Conservation (phyloP, 1,284 basidiomycete genomes). For the Amylostereum areolatum region DNA sequence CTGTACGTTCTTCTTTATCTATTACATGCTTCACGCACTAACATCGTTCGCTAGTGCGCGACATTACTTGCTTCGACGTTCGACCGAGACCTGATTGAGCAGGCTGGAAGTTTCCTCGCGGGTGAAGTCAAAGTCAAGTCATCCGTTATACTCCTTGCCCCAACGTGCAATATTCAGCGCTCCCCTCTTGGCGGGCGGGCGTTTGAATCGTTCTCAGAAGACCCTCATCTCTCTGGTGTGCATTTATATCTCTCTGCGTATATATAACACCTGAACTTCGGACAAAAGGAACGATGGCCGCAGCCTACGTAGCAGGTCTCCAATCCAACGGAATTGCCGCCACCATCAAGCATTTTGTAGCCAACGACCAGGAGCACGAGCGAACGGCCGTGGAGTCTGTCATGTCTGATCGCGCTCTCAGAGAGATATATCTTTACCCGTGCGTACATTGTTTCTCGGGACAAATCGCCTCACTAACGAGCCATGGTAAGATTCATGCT, state of each 20-base stretch:
- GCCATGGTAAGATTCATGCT: conserved; percentile 73
- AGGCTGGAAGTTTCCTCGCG: conserved; percentile 65
- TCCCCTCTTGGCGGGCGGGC: conserved; percentile 71
- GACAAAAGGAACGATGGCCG: conserved; percentile 39
- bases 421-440: conserved; percentile 70
- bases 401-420: conserved; percentile 61
- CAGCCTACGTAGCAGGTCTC: conserved; percentile 69
- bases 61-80: conserved; percentile 74
- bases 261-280: background rate
- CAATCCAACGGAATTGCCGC: conserved; percentile 68
- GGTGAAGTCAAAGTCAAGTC: conserved; percentile 67
- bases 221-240: conserved; percentile 65
- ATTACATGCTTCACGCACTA: background rate
- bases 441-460: conserved; percentile 2
- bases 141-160: conserved; percentile 66
- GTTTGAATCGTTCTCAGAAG: conserved; percentile 79
- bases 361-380: conserved; percentile 72
- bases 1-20: conserved; percentile 15
- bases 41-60: conserved; percentile 25
- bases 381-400: conserved; percentile 58
- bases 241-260: background rate
- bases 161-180: conserved; percentile 78
- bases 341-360: conserved; percentile 69
- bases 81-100: conserved; percentile 59
- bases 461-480: background rate